A percentile compares a stretch with the other conserved stretches of the same genome.
These are phyloP conservation scores for Colletotrichum sp. DNA, from an alignment of 2,329 filamentous ascomycete species.

Conservation along the genomic window DNA sequence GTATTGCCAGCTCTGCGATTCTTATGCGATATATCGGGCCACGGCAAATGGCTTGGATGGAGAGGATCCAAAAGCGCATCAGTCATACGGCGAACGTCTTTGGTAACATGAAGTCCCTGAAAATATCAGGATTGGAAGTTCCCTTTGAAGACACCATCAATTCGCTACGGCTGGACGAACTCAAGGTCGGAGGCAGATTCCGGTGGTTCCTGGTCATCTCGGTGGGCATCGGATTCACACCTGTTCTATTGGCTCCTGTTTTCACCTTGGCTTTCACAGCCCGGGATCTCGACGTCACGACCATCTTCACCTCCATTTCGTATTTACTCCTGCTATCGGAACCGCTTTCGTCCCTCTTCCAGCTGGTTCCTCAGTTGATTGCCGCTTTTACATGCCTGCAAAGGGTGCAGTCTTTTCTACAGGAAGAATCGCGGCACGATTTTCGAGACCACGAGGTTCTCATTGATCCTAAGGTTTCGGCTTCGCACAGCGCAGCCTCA, in stretches of 20 bases:
- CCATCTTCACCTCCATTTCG: slow-evolving; percentile 37
- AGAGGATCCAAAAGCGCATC: slow-evolving; percentile 25
- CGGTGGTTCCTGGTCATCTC: slow-evolving; percentile 23
- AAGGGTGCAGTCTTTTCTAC: slow-evolving; percentile 41
- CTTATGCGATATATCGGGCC: slow-evolving; percentile 28
- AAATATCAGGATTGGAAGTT: slow-evolving; percentile 38
- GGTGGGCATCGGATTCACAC: slow-evolving; percentile 36
- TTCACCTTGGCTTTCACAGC: slow-evolving; percentile 35
- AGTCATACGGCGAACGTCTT: slow-evolving; percentile 31
- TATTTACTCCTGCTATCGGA: slow-evolving; percentile 36
- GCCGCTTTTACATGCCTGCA: slow-evolving; percentile 34
- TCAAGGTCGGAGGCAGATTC: slow-evolving; percentile 31
- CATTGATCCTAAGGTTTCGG: neutral
- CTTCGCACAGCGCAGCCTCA: neutral
- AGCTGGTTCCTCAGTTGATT: slow-evolving; percentile 33
- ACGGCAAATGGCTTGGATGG: slow-evolving; percentile 27
- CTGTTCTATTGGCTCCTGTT: slow-evolving; percentile 37
- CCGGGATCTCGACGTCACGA: slow-evolving; percentile 26
- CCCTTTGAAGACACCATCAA: slow-evolving; percentile 35
- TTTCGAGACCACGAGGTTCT: neutral
- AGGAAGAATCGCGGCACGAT: slow-evolving; percentile 29
- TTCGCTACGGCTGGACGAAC: slow-evolving; percentile 35
- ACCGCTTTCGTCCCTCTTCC: slow-evolving; percentile 35
- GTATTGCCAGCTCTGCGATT: neutral
- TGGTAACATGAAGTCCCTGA: slow-evolving; percentile 41